These are phyloP conservation scores for Kingdonia uniflora DNA, from an alignment of 164 flowering plant species.

Conservation along the genomic window DNA sequence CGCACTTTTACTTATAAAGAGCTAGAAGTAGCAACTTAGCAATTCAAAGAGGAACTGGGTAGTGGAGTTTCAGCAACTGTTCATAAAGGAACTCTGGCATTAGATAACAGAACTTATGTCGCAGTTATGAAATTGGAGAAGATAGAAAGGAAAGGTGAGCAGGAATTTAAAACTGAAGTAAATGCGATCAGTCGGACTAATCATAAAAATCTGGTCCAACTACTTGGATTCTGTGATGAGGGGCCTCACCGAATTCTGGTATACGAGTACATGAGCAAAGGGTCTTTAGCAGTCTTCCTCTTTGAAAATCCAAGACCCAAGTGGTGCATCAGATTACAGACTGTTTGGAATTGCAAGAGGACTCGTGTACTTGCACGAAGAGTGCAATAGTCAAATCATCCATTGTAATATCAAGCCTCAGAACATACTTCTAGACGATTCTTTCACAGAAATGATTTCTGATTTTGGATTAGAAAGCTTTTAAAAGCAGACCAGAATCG, in stretches of 20 bases:
- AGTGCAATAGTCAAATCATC: background rate
- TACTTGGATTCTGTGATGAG: constrained; percentile 1
- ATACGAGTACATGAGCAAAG: constrained; percentile 1
- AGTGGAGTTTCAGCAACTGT: constrained; percentile 1
- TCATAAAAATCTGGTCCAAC: constrained; percentile 3
- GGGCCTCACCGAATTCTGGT: background rate
- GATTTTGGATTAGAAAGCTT: constrained; percentile 8
- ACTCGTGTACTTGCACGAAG: background rate
- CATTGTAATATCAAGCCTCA: constrained; percentile 1
- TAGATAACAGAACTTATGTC: background rate
- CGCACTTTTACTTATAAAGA: background rate
- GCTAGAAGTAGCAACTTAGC: background rate
- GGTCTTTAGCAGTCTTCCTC: constrained; percentile 2
- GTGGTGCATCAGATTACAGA: background rate
- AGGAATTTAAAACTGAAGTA: constrained; percentile 1
- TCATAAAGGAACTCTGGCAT: background rate
- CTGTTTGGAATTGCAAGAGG: background rate
- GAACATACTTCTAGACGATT: constrained; percentile 2
- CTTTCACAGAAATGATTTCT: constrained; percentile 1
- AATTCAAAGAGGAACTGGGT: background rate
- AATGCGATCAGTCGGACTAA: background rate
- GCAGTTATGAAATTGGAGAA: background rate
- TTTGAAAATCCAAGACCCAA: background rate
- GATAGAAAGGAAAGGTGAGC: background rate
- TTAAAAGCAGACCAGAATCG: background rate